Base-by-base conservation (phyloP, 1,139 yeast genomes). In the Hemisphaericaspora subhashii region DNA sequence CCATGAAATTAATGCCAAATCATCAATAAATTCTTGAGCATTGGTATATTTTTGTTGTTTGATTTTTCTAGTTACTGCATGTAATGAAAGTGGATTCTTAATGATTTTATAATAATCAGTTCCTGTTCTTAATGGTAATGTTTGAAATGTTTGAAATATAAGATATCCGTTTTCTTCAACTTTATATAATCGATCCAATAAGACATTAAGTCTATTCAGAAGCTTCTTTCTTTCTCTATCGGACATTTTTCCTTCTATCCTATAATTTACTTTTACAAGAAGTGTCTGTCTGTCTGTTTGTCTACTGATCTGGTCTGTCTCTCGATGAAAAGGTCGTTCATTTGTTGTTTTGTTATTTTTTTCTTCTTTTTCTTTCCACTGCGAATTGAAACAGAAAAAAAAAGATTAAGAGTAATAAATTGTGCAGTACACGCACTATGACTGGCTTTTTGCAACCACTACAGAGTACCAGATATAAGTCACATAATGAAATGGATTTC, bases 1-100 rank as follows among this genome's bases (percentile, higher is more conserved):
- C 89, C 95, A 87, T 1, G 87, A 77, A 35, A 90, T 85, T 58
- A 86, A 92, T 0, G 84, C 88, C 45, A 90, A 58, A 58, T 89
- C 97, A 43, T 70, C 74, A 31, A 90, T 65, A 58, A 88, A 89
- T 41, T 79, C 82, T 51, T 81, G 84, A 0, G 86, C 79, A 37
- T 68, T 66, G 9, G 66, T 58, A 62, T 88, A 89, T 46, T 71
- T 71, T 39, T 59, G 54, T 38, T 72, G 71, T 47, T 77, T 77
- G 35, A 81, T 56, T 48, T 58, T 62, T 21, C 72, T 54, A 11
- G 70, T 68, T 5, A 72, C 58, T 13, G 67, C 66, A 46, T 71
- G 74, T 36, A 72, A 58, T 17, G 77, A 71, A 25, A 71, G 58
- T 12, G 77, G 77, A 40, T 60, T 64, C 47, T 58, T 57, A 39